Evolutionary conservation across 2,329 filamentous ascomycete genomes (phyloP).

Genomic region (Albifimbria verrucaria): DNA sequence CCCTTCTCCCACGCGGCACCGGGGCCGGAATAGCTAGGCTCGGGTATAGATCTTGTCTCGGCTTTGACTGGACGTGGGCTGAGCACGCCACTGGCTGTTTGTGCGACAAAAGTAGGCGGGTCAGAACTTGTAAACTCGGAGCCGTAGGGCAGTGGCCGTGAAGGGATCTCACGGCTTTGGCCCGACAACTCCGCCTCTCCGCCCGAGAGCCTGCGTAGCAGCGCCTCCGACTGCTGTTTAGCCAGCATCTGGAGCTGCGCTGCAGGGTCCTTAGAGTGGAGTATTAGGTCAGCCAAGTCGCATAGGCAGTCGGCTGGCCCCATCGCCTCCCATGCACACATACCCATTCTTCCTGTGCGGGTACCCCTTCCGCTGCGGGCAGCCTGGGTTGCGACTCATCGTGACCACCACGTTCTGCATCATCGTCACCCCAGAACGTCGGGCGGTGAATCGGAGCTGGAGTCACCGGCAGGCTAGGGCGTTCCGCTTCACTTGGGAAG

Average conservation of each 20-base stretch:
- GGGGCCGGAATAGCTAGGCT: conserved; percentile 49
- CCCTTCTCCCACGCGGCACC: conserved; percentile 50
- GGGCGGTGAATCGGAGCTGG: conserved; percentile 73
- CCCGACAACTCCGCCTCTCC: conserved; percentile 22
- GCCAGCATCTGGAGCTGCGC: conserved; percentile 68
- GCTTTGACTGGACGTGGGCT: conserved; percentile 42
- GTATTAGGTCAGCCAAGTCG: conserved; percentile 52
- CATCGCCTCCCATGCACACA: conserved; percentile 60
- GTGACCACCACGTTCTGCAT: conserved; percentile 40
- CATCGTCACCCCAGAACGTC: conserved; percentile 61
- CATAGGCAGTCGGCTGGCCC: conserved; percentile 51
- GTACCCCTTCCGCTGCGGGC: conserved; percentile 77
- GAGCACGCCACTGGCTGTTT: conserved; percentile 25
- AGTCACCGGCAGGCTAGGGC: conserved; percentile 86
- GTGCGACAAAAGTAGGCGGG: conserved; percentile 23
- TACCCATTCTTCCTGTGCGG: conserved; percentile 91
- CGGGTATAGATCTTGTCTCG: conserved; percentile 30
- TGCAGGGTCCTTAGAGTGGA: conserved; percentile 61
- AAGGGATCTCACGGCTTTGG: conserved; percentile 42
- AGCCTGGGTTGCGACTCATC: conserved; percentile 53
- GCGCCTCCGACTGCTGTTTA: conserved; percentile 60
- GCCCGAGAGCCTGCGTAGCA: conserved; percentile 51
- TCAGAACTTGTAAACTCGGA: conserved; percentile 37
- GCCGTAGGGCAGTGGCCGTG: conserved; percentile 49
- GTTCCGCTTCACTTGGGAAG: conserved; percentile 78